Evolutionary conservation across 176 grass and related monocot species (phyloP).

Genomic region (Cymbopogon citratus): DNA sequence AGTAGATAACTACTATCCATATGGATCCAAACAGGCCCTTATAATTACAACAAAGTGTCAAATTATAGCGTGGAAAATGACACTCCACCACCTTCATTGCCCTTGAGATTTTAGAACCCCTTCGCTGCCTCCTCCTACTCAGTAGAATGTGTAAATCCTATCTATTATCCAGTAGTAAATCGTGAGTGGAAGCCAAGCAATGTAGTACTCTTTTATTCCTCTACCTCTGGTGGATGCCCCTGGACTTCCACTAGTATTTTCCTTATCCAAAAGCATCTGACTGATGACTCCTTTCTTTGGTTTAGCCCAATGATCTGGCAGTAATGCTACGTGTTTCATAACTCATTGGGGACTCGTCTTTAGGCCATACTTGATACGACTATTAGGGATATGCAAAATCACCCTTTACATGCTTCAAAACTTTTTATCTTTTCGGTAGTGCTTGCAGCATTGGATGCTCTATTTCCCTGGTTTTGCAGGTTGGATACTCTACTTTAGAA

Average conservation of each 20-base stretch:
- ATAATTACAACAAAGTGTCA: not conserved
- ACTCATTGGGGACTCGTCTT: not conserved
- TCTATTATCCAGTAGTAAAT: not conserved
- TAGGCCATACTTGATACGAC: not conserved
- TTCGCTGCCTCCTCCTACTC: not conserved
- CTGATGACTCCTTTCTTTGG: not conserved
- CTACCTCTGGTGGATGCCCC: not conserved
- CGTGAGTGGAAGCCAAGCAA: not conserved
- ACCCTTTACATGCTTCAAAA: not conserved
- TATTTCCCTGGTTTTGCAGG: not conserved
- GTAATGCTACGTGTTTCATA: not conserved
- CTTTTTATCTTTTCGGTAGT: not conserved
- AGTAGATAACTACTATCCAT: no score
- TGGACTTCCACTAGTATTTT: conserved; percentile 16
- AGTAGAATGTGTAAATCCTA: not conserved
- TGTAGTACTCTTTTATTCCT: not conserved
- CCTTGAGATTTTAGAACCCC: not conserved
- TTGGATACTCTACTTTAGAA: not conserved
- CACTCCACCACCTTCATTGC: not conserved
- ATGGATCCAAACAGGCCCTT: not conserved
- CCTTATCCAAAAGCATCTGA: not conserved
- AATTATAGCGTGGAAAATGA: not conserved
- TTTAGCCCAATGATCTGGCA: not conserved
- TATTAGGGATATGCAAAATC: not conserved
- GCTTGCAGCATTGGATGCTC: not conserved